phyloP scores from a whole-genome alignment of 1,284 basidiomycete genomes.

The Ceratorhiza oryzae-sativae region DNA sequence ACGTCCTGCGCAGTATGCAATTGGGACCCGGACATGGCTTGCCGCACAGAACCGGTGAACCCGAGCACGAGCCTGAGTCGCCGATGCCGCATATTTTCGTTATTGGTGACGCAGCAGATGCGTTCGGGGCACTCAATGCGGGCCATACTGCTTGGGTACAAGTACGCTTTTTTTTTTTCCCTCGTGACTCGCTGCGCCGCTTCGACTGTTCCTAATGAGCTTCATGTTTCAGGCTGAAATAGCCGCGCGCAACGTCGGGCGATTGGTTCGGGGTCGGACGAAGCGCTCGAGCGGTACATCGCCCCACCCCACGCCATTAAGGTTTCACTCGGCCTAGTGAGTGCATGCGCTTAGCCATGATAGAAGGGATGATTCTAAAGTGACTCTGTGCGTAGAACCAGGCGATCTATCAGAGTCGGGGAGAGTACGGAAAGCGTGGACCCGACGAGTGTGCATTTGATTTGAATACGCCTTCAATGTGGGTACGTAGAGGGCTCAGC shows the following conservation, averaged over 20 bases:
- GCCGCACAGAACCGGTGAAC: background rate
- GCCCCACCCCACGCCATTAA: constrained; percentile 70
- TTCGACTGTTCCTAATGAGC: background rate
- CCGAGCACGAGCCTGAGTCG: constrained; percentile 37
- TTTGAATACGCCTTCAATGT: constrained; percentile 32
- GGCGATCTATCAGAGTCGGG: constrained; percentile 25
- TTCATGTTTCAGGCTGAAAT: constrained; percentile 44
- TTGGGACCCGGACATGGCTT: constrained; percentile 50
- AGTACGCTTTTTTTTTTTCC: constrained; percentile 50
- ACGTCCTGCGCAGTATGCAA: constrained; percentile 69
- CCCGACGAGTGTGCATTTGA: constrained; percentile 29
- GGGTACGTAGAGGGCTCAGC: constrained; percentile 21
- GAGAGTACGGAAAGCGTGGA: constrained; percentile 22
- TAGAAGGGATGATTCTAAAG: background rate
- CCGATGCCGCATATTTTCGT: constrained; percentile 39
- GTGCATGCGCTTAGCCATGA: constrained; percentile 28
- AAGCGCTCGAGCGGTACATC: constrained; percentile 60
- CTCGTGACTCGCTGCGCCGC: no score
- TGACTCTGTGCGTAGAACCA: constrained; percentile 1
- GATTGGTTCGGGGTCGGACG: constrained; percentile 46
- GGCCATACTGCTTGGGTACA: constrained; percentile 73
- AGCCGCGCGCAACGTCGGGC: constrained; percentile 50
- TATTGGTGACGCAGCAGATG: constrained; percentile 53
- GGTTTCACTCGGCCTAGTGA: constrained; percentile 66
- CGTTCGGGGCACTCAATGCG: constrained; percentile 58